Evolutionary conservation across 202 grass and related monocot species (phyloP), one percentile per base, ranked within the genome.

Genomic region (Hordeum pubiflorum): DNA sequence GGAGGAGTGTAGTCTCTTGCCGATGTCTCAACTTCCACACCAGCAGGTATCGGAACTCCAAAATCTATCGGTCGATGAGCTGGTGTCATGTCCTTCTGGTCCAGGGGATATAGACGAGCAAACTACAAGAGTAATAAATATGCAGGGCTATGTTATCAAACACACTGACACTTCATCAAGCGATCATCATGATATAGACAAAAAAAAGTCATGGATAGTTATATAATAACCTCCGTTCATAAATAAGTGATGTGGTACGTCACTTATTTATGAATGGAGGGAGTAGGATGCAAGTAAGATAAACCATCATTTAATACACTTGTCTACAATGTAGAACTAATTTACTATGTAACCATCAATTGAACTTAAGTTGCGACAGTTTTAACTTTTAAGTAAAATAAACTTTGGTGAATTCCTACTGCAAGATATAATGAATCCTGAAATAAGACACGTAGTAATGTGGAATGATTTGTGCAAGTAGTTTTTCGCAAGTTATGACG

Each of bases 1-100:
- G 95, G 95, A 50, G 95, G 95, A 18, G 95, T 98, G 75, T 98
- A 98, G 71, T 98, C 95, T 60, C 90, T 94, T n/a, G 90, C 95
- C 1, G 92, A 98, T 48, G 79, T 98, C 79, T 98, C 95, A 1
- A 94, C 90, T 60, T 94, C 92, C 29, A 98, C 92, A 11, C 90
- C 90, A 67, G 73, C 70, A 3, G 95, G 92, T 81, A 91, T 46
- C 3, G 90, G 88, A 14, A 94, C 92, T 31, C 92, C 90, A 85
- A 98, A 98, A 72, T 95, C 90, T 36, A 98, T 98, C 7, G 95
- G 86, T 18, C 88, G 84, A 43, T 91, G 89, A 10, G 92, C 92
- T 22, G 92, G 92, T 32, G 89, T 89, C 85, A 94, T 90, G 77
- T 94, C 91, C 83, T 91, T 94, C 50, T 94, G 91, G 77, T 94